These are phyloP conservation scores for Calonectria pseudoturangicola DNA, from an alignment of 2,329 filamentous ascomycete species.

Conservation along the genomic window DNA sequence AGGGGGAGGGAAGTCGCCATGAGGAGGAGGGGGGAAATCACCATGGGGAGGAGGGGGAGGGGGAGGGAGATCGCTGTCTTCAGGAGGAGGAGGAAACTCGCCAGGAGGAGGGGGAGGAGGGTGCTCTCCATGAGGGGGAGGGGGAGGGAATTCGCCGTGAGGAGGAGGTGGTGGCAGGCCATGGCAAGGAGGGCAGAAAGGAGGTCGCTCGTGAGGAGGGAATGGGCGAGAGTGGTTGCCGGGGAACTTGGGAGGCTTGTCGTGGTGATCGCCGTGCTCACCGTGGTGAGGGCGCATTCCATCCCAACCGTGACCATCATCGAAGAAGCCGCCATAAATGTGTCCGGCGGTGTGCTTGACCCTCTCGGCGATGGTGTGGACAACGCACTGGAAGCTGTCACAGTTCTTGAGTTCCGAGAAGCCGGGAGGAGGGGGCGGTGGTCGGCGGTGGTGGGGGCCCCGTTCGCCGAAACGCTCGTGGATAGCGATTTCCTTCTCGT, in stretches of 20 bases:
- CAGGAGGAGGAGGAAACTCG: slow-evolving; percentile 2
- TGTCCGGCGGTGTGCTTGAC: slow-evolving; percentile 58
- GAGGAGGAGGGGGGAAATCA: slow-evolving; percentile 34
- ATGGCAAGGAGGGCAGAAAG: slow-evolving; percentile 36
- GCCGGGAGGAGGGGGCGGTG: slow-evolving; percentile 48
- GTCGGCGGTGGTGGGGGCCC: slow-evolving; percentile 35
- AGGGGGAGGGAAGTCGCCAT: slow-evolving; percentile 29
- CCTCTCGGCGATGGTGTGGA: slow-evolving; percentile 62
- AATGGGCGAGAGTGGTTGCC: slow-evolving; percentile 35
- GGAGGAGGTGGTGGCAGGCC: slow-evolving; percentile 30
- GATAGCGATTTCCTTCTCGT: slow-evolving; percentile 35
- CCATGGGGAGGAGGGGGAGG: slow-evolving; percentile 41
- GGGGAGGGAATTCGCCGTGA: slow-evolving; percentile 38
- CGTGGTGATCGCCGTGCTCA: slow-evolving; percentile 11
- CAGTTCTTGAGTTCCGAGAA: slow-evolving; percentile 46
- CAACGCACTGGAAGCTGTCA: slow-evolving; percentile 60
- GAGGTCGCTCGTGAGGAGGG: slow-evolving; percentile 28
- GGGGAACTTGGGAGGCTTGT: slow-evolving; percentile 28
- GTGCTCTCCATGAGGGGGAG: slow-evolving; percentile 25
- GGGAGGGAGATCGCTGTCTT: not conserved
- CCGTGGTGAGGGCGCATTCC: slow-evolving; percentile 28
- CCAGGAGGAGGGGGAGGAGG: slow-evolving; percentile 26
- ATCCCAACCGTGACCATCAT: slow-evolving; percentile 21
- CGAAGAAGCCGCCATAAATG: slow-evolving; percentile 47
- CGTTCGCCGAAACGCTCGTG: slow-evolving; percentile 57